phyloP scores from a whole-genome alignment of 129 eudicot species.

The Heracleum sosnowskyi region DNA sequence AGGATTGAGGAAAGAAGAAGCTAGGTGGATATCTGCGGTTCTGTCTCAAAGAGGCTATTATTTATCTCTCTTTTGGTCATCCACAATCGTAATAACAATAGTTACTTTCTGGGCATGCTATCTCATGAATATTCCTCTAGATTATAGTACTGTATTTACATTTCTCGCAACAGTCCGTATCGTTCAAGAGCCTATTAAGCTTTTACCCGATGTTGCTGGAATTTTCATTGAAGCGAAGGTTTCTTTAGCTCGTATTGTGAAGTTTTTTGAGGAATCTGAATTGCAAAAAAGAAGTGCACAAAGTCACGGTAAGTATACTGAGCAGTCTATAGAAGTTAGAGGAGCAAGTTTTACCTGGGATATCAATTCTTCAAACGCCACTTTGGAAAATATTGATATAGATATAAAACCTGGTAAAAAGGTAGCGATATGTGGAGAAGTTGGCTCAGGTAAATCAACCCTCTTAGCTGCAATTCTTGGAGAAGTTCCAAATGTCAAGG shows the following conservation, averaged over 20 bases:
- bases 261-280: constrained; percentile 64
- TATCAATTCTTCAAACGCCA: constrained; percentile 30
- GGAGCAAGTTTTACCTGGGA: constrained; percentile 49
- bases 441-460: constrained; percentile 74
- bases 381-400: constrained; percentile 28
- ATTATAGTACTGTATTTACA: constrained; percentile 48
- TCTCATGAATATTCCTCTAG: constrained; percentile 27
- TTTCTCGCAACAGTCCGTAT: constrained; percentile 56
- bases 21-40: constrained; percentile 26
- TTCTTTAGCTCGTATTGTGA: constrained; percentile 38
- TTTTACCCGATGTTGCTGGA: constrained; percentile 46
- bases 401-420: constrained; percentile 35
- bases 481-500: constrained; percentile 55
- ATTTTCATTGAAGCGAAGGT: constrained; percentile 50
- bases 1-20: constrained; percentile 33
- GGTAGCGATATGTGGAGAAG: constrained; percentile 76
- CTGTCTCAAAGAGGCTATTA: constrained; percentile 34
- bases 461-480: constrained; percentile 64
- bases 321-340: constrained; percentile 18
- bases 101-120: constrained; percentile 54
- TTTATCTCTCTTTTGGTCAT: constrained; percentile 43
- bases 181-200: constrained; percentile 51
- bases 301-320: background rate
- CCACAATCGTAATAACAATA: constrained; percentile 34
- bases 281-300: constrained; percentile 21